Percentiles rank a stretch among this genome's conserved stretches.
These are phyloP conservation scores for Ophiosphaerella herpotricha DNA, from an alignment of 2,329 filamentous ascomycete species.

Conservation along the genomic window DNA sequence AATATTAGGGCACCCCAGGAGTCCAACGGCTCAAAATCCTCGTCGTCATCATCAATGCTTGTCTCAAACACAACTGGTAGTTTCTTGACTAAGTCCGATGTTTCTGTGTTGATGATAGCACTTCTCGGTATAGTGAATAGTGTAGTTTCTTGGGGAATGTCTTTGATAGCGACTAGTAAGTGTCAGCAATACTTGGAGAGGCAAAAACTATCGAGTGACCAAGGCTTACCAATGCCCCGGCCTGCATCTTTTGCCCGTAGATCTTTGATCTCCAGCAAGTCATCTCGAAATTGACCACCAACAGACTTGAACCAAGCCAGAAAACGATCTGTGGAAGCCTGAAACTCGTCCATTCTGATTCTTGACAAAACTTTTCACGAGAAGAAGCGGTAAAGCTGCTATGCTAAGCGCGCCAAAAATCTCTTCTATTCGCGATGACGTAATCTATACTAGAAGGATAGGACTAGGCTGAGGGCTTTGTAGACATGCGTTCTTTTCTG, in stretches of 20 bases:
- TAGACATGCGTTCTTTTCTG: too few relatives aligned
- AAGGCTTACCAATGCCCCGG: conserved; percentile 24
- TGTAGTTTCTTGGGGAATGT: conserved; percentile 21
- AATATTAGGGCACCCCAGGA: conserved; percentile 27
- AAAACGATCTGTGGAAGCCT: conserved; percentile 18
- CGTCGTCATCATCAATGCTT: conserved; percentile 14
- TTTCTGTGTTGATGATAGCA: conserved; percentile 26
- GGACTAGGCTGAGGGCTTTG: too few relatives aligned
- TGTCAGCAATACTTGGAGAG: background rate
- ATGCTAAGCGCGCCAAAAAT: too few relatives aligned
- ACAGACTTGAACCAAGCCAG: conserved; percentile 25
- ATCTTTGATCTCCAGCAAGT: conserved; percentile 26
- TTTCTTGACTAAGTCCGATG: conserved; percentile 19
- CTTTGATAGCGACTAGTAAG: conserved; percentile 14
- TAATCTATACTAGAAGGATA: too few relatives aligned
- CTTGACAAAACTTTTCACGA: too few relatives aligned
- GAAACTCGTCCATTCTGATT: conserved; percentile 19
- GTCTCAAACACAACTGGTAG: conserved; percentile 22
- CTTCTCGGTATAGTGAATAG: conserved; percentile 26
- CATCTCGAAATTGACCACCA: conserved; percentile 25
- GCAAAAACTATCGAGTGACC: background rate
- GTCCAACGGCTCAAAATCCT: conserved; percentile 20
- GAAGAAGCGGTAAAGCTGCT: too few relatives aligned
- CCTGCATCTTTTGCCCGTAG: conserved; percentile 24
- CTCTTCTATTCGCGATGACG: too few relatives aligned